These are phyloP conservation scores for Neonectria coccinea DNA, from an alignment of 2,329 filamentous ascomycete species.

Conservation along the genomic window DNA sequence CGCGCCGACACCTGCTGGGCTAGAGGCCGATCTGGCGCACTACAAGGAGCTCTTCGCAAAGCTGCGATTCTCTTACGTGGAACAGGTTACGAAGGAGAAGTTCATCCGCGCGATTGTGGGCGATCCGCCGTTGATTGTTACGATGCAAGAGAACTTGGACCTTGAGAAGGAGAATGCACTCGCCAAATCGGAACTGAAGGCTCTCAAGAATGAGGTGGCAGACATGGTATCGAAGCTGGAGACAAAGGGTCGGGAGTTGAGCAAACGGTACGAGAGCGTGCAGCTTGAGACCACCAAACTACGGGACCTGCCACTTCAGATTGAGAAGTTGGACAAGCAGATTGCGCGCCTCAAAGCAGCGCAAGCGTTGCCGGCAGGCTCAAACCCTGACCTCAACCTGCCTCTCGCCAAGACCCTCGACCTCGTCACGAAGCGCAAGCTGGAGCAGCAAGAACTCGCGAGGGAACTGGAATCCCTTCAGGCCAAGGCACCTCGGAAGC, in stretches of 20 bases:
- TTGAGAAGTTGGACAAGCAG: conserved; percentile 60
- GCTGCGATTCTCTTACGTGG: conserved; percentile 95
- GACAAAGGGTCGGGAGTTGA: conserved; percentile 68
- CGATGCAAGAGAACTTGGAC: conserved; percentile 82
- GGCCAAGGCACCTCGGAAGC: conserved; percentile 72
- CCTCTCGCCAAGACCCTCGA: conserved; percentile 68
- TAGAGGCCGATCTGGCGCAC: conserved; percentile 86
- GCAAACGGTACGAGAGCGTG: conserved; percentile 63
- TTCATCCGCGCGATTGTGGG: conserved; percentile 94
- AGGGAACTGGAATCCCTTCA: conserved; percentile 73
- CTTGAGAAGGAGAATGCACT: conserved; percentile 76
- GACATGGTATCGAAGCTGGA: conserved; percentile 81
- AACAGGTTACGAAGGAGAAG: conserved; percentile 98
- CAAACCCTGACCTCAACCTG: conserved; percentile 62
- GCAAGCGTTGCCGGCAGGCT: conserved; percentile 49
- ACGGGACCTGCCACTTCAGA: conserved; percentile 63
- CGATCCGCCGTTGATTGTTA: conserved; percentile 87
- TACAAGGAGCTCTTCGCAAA: conserved; percentile 98
- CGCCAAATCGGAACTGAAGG: conserved; percentile 81
- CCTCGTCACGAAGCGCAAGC: conserved; percentile 63
- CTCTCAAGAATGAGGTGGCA: conserved; percentile 82
- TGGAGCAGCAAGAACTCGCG: conserved; percentile 67
- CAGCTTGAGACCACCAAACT: conserved; percentile 62
- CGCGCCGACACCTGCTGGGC: conserved; percentile 77
- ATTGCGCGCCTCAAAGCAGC: conserved; percentile 59